phyloP scores from a whole-genome alignment of 306 rosid species.

The Acacia acuminata region DNA sequence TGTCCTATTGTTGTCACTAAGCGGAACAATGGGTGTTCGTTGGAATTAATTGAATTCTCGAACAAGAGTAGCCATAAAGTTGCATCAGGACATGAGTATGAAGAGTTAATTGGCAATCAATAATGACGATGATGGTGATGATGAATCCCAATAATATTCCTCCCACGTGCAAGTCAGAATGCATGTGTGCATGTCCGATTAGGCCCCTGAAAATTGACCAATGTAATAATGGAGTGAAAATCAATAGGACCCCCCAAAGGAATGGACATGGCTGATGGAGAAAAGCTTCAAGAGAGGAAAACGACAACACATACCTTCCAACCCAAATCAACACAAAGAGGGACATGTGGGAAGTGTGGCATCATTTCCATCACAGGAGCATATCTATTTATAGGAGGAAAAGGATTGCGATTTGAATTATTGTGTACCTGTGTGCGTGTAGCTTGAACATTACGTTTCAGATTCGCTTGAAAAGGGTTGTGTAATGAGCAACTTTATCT shows the following conservation, averaged over 20 bases:
- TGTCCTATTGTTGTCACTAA: constrained; percentile 62
- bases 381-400: background rate
- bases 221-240: background rate
- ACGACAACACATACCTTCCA: background rate
- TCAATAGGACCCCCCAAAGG: background rate
- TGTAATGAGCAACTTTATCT: background rate
- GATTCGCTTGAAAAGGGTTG: background rate
- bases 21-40: constrained; percentile 36
- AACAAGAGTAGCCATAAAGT: constrained; percentile 1
- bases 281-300: background rate
- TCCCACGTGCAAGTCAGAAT: constrained; percentile 30
- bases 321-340: background rate
- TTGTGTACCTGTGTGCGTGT: background rate
- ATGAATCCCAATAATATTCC: constrained; percentile 10
- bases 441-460: background rate
- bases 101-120: constrained; percentile 19
- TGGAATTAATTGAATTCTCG: constrained; percentile 24
- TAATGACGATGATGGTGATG: constrained; percentile 2
- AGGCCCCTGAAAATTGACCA: background rate
- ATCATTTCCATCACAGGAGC: background rate
- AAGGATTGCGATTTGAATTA: constrained; percentile 3
- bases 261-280: background rate
- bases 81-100: background rate
- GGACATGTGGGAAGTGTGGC: constrained; percentile 1
- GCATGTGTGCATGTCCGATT: constrained; percentile 24